Conservation (phyloP, 2,329 filamentous ascomycete genomes). For the Hymenoscyphus linearis region DNA sequence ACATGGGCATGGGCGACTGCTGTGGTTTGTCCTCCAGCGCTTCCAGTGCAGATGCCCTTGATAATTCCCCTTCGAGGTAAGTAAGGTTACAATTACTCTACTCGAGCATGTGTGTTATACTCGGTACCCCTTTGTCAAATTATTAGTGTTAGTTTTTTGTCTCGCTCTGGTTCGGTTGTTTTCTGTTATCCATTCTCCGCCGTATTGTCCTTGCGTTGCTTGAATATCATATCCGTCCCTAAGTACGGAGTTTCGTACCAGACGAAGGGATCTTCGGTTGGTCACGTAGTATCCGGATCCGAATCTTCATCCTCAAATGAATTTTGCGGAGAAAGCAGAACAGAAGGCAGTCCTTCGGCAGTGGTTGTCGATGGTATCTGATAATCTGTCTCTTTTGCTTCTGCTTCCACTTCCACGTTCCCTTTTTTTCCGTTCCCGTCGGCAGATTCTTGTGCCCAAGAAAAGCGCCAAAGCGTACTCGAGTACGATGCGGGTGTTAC, state of each 20-base stretch:
- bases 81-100: not conserved
- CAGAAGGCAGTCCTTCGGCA: not conserved
- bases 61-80: not conserved
- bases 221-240: not conserved
- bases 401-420: not conserved
- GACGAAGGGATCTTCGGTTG: not conserved
- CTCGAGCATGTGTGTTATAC: not conserved
- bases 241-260: too few species aligned
- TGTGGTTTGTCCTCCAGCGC: not conserved
- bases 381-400: not conserved
- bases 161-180: not conserved
- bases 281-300: not conserved
- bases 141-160: not conserved
- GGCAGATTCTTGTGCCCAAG: not conserved
- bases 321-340: not conserved
- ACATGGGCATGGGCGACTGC: not conserved
- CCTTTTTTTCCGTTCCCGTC: not conserved
- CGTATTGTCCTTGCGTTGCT: not conserved
- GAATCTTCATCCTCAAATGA: too few species aligned
- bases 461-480: not conserved
- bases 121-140: not conserved
- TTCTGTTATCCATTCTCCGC: not conserved
- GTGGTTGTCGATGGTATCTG: not conserved
- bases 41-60: not conserved
- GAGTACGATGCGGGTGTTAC: not conserved